These are phyloP conservation scores for Capsella rubella DNA, from an alignment of 441 rosid species.

Conservation along the genomic window DNA sequence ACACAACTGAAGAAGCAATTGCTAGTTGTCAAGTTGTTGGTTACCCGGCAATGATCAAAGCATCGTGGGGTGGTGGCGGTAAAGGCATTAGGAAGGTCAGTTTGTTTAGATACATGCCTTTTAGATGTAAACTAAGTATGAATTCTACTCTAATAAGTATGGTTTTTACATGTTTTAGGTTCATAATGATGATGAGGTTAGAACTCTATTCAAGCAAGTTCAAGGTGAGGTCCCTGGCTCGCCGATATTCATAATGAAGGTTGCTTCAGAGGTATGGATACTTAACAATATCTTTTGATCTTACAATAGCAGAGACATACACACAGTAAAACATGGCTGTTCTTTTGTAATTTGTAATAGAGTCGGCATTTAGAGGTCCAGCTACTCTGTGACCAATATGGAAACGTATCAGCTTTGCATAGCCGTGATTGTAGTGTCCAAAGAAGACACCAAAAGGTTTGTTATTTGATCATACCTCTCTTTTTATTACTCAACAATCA, in stretches of 20 bases:
- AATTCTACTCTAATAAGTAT: not conserved
- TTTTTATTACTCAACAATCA: not conserved
- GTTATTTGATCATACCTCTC: constrained; percentile 15
- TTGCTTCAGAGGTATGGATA: constrained; percentile 93
- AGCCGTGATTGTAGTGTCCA: constrained; percentile 99
- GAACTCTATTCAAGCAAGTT: constrained; percentile 97
- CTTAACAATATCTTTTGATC: constrained; percentile 36
- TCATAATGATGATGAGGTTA: constrained; percentile 95
- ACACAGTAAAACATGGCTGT: constrained; percentile 50
- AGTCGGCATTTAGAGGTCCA: constrained; percentile 99
- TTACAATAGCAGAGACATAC: constrained; percentile 21
- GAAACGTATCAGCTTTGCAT: constrained; percentile 99
- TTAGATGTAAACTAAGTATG: constrained; percentile 5
- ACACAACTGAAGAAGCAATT: constrained; percentile 99
- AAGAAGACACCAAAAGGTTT: constrained; percentile 99
- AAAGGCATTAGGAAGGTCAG: constrained; percentile 99
- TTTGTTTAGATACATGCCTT: constrained; percentile 27
- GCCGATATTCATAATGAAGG: constrained; percentile 99
- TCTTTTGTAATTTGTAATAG: constrained; percentile 41
- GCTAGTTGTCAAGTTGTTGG: constrained; percentile 98
- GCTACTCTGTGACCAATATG: constrained; percentile 92
- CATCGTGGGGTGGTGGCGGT: constrained; percentile 99
- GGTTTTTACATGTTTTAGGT: constrained; percentile 54
- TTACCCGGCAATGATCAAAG: constrained; percentile 99
- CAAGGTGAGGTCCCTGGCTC: constrained; percentile 99